Conservation (phyloP, 495 filamentous ascomycete species). For the Rusavskia elegans region DNA sequence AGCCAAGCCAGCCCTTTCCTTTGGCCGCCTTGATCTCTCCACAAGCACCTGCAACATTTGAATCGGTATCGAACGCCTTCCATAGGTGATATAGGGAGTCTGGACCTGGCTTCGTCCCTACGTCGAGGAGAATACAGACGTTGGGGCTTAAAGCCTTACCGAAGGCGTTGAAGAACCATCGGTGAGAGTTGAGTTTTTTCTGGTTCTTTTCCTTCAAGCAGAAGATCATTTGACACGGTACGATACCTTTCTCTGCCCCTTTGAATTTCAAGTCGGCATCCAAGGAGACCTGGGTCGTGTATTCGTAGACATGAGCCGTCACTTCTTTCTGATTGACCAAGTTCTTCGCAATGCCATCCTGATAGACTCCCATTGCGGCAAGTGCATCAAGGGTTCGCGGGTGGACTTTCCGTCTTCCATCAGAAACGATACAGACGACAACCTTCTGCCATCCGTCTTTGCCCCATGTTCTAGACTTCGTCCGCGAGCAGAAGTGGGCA, state of each 20-base stretch:
- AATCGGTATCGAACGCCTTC: slow-evolving; percentile 98
- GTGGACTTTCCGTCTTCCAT: slow-evolving; percentile 88
- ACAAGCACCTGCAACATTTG: slow-evolving; percentile 87
- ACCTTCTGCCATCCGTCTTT: slow-evolving; percentile 99
- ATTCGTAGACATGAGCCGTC: slow-evolving; percentile 91
- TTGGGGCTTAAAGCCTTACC: slow-evolving; percentile 86
- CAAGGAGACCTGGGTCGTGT: slow-evolving; percentile 93
- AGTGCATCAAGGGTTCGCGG: slow-evolving; percentile 88
- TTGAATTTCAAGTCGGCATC: slow-evolving; percentile 96
- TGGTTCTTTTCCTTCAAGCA: slow-evolving; percentile 96
- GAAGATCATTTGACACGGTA: slow-evolving; percentile 98
- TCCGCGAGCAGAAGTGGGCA: slow-evolving; percentile 82
- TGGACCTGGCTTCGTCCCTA: slow-evolving; percentile 75
- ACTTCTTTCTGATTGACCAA: slow-evolving; percentile 81
- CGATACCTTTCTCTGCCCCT: slow-evolving; percentile 95
- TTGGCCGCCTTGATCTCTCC: slow-evolving; percentile 97
- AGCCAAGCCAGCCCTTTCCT: slow-evolving; percentile 61
- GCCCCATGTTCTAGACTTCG: slow-evolving; percentile 89
- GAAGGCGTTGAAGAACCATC: slow-evolving; percentile 99
- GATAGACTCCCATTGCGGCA: slow-evolving; percentile 96
- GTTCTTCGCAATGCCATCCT: slow-evolving; percentile 97
- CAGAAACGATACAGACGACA: slow-evolving; percentile 88
- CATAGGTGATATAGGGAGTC: slow-evolving; percentile 93
- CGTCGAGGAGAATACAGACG: slow-evolving; percentile 90
- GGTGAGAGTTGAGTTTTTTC: slow-evolving; percentile 96